Base-by-base conservation (phyloP, 768 basidiomycete species). In the Mycena filopes region DNA sequence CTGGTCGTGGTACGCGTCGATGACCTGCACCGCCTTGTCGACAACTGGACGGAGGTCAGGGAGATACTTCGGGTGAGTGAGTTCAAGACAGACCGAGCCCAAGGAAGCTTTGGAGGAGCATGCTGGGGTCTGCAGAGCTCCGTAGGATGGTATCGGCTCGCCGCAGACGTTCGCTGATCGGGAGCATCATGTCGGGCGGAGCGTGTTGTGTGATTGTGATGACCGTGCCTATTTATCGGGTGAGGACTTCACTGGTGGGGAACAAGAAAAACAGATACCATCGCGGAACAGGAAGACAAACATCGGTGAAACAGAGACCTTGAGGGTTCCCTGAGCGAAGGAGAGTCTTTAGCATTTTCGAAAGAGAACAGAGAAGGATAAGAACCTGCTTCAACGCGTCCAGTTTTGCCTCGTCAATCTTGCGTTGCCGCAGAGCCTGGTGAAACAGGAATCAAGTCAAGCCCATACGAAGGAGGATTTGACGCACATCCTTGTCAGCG, bases 201-300 rank as follows among this genome's bases (percentile, higher is more conserved):
- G 83, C 78, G 55, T 84, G 81, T 38, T 61, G 59, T 9, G 59
- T 51, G 56, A 90, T 82, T 6, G 88, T 87, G 49, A 90, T 86
- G 38, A 90, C 84, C 36, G 87, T 89, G 41, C 88, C 82, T 82
- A 49, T 20, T 50, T 29, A 28, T 45, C n/a, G 18, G 16, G 36
- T 55, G 31, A 59, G 57, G 18, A 45, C 51, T 23, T 23, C 38
- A 68, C 2, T 36, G 13, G n/a, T n/a, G 60, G n/a, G 15, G 20
- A 6, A 41, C 49, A 50, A 33, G 26, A 45, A 25, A n/a, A 2
- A n/a, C 47, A 66, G 47, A n/a, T 62, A 80, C 82, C 89, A 70
- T 91, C 86, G 48, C 85, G 81, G 63, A 87, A 80, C 33, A 92
- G 79, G 75, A 91, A 91, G 40, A 90, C 83, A 72, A 83, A 90